Base-by-base conservation (phyloP, 2,329 filamentous ascomycete species). In the Blumeria graminis region DNA sequence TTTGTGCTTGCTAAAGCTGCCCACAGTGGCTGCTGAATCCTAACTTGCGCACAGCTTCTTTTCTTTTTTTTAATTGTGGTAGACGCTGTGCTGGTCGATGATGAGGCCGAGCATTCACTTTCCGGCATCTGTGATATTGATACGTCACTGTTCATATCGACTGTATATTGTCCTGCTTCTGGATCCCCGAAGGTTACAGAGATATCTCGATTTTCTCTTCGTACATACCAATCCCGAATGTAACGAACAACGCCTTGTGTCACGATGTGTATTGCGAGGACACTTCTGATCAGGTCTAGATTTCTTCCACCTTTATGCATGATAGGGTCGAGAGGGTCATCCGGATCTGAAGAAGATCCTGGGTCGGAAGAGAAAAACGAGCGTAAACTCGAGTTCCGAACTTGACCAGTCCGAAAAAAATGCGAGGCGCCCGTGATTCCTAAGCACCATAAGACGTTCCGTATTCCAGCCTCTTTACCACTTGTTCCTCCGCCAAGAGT, bases 1-100 rank as follows among this genome's bases (percentile, higher is more conserved):
- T 95, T 95, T 66, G 89, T 94, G 71, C 87, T 94, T 55, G 89
- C 89, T 63, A 95, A 77, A 52, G 89, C 89, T 61, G 89, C 87
- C 89, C 89, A 95, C 61, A 95, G 78, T 53, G 89, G 89, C 70
- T 95, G 89, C 66, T 87, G 82, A 67, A 87, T 86, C 68, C 89
- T 77, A 62, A 94, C 87, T 69, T 92, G 86, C 58, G 87, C 88
- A 70, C 84, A 80, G 71, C 86, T 84, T 71, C 87, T 92, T 70
- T 92, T 93, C 60, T 45, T 55, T 32, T 38, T 52, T 45, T 9
- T 41, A 34, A 28, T 43, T n/a, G 9, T 45, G 11, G 22, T 18
- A 6, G 39, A n/a, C 16, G n/a, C 22, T 5, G 28, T 34, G 8
- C 11, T 18, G 34, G 22, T 18, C 22, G 16, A n/a, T 36, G 63